These are phyloP conservation scores for Artemisia annua DNA, from an alignment of 129 eudicot species.

Conservation along the genomic window DNA sequence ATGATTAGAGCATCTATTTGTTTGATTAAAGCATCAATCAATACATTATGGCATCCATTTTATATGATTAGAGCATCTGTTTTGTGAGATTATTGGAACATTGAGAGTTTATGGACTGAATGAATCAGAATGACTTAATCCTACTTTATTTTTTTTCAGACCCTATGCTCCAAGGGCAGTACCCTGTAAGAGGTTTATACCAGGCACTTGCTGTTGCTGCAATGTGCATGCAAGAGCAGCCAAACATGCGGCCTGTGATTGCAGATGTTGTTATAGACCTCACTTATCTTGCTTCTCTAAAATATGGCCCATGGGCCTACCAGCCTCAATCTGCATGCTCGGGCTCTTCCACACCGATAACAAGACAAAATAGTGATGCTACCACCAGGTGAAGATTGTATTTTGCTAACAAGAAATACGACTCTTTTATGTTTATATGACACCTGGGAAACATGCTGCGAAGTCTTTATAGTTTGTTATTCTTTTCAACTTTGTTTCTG, in stretches of 20 bases:
- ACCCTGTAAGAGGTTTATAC: constrained; percentile 78
- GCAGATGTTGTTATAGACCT: constrained; percentile 92
- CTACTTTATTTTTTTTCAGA: too few relatives aligned
- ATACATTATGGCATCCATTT: too few relatives aligned
- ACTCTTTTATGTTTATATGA: constrained; percentile 30
- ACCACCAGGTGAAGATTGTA: constrained; percentile 28
- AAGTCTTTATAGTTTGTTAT: constrained; percentile 20
- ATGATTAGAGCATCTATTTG: too few relatives aligned
- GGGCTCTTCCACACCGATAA: constrained; percentile 72
- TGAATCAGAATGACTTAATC: too few relatives aligned
- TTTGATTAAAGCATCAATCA: too few relatives aligned
- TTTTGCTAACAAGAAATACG: constrained; percentile 32
- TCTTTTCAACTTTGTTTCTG: constrained; percentile 34
- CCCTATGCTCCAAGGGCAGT: constrained; percentile 82
- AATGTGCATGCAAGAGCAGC: constrained; percentile 97
- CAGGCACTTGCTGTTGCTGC: constrained; percentile 99
- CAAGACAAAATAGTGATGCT: constrained; percentile 38
- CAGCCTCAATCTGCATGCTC: constrained; percentile 55
- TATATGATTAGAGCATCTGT: too few relatives aligned
- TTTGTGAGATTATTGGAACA: too few relatives aligned
- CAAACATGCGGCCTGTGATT: constrained; percentile 86
- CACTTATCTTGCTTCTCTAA: constrained; percentile 90
- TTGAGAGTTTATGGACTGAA: too few relatives aligned
- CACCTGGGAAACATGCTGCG: constrained; percentile 26
- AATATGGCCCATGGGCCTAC: constrained; percentile 51